A percentile compares a stretch with the other conserved stretches of the same genome.
Conservation (phyloP, 345 rosid species). For the Cardamine resedifolia region DNA sequence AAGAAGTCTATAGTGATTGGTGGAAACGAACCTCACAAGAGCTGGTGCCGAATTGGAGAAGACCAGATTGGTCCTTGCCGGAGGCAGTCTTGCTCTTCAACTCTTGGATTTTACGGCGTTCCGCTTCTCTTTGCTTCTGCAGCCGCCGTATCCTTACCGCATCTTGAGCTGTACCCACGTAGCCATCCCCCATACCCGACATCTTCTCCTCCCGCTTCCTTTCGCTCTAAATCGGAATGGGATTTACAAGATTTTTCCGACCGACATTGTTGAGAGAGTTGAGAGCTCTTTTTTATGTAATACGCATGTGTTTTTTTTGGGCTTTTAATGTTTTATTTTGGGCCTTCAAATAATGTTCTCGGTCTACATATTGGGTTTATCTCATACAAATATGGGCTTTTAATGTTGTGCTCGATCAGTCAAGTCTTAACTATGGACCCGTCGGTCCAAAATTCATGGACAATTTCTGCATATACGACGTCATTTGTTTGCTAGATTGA, state of each 20-base stretch:
- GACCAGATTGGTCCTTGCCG: conserved; percentile 81
- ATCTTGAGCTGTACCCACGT: conserved; percentile 98
- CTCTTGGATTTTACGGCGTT: conserved; percentile 95
- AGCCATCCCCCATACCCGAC: conserved; percentile 99
- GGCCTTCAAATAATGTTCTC: not conserved
- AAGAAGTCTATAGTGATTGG: not conserved
- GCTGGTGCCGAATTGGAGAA: conserved; percentile 95
- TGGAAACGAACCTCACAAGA: conserved; percentile 70
- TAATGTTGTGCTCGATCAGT: too few species aligned
- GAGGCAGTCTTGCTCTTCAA: conserved; percentile 85
- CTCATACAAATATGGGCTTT: not conserved
- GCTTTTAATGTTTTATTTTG: conserved; percentile 1
- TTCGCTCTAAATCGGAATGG: not conserved
- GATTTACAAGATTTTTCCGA: not conserved
- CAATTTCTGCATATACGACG: too few species aligned
- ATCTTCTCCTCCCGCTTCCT: conserved; percentile 42
- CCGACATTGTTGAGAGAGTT: conserved; percentile 7
- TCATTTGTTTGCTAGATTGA: too few species aligned
- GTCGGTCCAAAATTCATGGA: too few species aligned
- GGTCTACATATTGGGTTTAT: not conserved
- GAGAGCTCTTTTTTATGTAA: not conserved
- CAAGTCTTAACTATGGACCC: too few species aligned
- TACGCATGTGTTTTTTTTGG: not conserved
- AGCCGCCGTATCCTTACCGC: conserved; percentile 96
- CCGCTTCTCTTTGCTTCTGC: conserved; percentile 98